Conservation (phyloP, 2,329 filamentous ascomycete species). For the Ceratocystis papillata region DNA sequence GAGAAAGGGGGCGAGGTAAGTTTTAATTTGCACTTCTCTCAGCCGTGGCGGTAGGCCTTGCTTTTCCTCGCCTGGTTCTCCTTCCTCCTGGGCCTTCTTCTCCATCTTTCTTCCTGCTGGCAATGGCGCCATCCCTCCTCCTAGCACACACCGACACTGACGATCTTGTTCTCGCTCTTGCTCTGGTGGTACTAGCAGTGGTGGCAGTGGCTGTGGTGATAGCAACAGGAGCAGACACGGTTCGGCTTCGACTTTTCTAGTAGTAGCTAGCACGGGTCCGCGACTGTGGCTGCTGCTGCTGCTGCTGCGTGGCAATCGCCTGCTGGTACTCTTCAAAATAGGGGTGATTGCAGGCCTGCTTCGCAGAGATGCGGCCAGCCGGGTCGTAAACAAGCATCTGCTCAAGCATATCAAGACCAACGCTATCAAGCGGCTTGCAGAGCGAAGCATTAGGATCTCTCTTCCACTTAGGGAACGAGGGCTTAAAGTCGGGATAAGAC, state of each 20-base stretch:
- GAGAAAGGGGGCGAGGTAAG: background rate
- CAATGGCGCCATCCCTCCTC: constrained; percentile 31
- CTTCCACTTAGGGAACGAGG: constrained; percentile 84
- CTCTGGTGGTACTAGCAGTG: constrained; percentile 42
- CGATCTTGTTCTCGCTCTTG: constrained; percentile 25
- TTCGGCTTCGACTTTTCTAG: constrained; percentile 33
- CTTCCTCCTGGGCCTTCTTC: background rate
- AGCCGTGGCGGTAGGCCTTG: background rate
- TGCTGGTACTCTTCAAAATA: constrained; percentile 51
- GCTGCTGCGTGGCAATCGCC: constrained; percentile 9
- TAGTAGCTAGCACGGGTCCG: constrained; percentile 13
- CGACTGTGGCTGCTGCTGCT: constrained; percentile 2
- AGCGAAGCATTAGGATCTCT: constrained; percentile 56
- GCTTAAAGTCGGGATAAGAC: constrained; percentile 89
- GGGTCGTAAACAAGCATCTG: constrained; percentile 77
- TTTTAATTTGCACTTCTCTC: background rate
- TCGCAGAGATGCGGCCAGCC: constrained; percentile 75
- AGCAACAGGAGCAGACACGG: constrained; percentile 35
- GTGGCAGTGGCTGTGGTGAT: constrained; percentile 31
- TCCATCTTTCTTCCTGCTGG: background rate
- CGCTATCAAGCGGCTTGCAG: constrained; percentile 61
- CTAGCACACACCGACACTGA: constrained; percentile 31
- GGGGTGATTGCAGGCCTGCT: constrained; percentile 72
- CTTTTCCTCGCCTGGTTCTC: background rate
- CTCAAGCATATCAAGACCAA: constrained; percentile 56